Percentiles rank a stretch among this genome's conserved stretches.
Evolutionary conservation across 2,329 filamentous ascomycete genomes (phyloP).

Genomic region (Fusarium sterilihyphosum): DNA sequence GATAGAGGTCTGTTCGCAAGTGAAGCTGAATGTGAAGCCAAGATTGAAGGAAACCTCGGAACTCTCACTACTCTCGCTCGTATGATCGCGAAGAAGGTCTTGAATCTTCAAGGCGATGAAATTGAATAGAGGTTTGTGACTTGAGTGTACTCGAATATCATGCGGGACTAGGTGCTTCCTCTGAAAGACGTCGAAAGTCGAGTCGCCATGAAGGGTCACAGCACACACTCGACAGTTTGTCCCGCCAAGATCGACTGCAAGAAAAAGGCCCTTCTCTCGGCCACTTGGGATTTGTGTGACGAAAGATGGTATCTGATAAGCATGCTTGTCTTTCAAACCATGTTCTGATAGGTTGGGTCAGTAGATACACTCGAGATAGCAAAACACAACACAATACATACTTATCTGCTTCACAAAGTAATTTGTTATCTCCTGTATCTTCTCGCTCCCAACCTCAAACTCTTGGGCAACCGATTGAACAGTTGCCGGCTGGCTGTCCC

Average conservation of each 20-base stretch:
- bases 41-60: neutral
- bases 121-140: neutral
- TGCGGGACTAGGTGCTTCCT: neutral
- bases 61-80: fast-evolving
- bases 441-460: neutral
- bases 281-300: constrained; percentile 12
- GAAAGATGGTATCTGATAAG: constrained; percentile 25
- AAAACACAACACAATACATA: neutral
- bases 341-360: constrained; percentile 11
- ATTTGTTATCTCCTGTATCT: neutral
- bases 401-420: constrained; percentile 6
- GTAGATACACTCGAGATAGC: neutral
- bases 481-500: neutral
- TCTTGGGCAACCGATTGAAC: neutral
- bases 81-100: neutral
- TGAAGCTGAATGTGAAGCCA: constrained; percentile 13
- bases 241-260: constrained; percentile 1
- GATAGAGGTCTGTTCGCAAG: neutral
- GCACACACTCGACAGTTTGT: constrained; percentile 9
- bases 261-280: constrained; percentile 3
- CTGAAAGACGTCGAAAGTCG: neutral
- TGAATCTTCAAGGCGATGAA: neutral
- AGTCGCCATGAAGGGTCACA: neutral
- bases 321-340: constrained; percentile 11
- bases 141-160: neutral